Evolutionary conservation across 2,329 filamentous ascomycete genomes (phyloP).

Genomic region (Pseudogymnoascus sp.): DNA sequence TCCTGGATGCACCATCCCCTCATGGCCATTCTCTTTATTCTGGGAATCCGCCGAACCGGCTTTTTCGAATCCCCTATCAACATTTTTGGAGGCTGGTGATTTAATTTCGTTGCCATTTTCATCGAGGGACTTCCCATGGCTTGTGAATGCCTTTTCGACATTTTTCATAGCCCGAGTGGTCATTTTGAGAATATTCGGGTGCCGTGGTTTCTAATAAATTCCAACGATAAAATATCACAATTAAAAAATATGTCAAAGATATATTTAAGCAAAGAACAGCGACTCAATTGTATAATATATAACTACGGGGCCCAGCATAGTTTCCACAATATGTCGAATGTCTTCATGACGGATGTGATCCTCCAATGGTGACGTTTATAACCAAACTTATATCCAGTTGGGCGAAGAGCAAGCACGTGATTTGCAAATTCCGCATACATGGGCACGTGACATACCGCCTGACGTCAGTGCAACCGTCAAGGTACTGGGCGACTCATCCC

Average conservation of each 20-base stretch:
- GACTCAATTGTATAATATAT: neutral
- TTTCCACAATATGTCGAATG: neutral
- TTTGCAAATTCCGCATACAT: neutral
- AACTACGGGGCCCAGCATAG: neutral
- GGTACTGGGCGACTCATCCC: conserved; percentile 6
- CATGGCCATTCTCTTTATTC: neutral
- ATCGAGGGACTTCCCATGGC: conserved; percentile 1
- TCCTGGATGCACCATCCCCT: neutral
- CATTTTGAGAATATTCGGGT: neutral
- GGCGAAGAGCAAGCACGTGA: neutral
- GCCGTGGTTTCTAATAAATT: neutral
- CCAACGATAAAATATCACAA: neutral
- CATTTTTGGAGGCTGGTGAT: neutral
- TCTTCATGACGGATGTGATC: neutral
- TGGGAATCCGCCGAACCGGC: neutral
- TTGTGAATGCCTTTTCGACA: neutral
- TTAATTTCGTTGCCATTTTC: neutral
- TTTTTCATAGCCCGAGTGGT: conserved; percentile 1
- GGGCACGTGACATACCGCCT: neutral
- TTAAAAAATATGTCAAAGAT: neutral
- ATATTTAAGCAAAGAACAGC: neutral
- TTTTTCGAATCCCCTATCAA: conserved; percentile 1
- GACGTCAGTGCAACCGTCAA: conserved; percentile 9
- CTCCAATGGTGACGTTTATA: neutral
- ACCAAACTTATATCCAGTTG: neutral